Base-by-base conservation (phyloP, 441 rosid species). In the Pelargonium australe region DNA sequence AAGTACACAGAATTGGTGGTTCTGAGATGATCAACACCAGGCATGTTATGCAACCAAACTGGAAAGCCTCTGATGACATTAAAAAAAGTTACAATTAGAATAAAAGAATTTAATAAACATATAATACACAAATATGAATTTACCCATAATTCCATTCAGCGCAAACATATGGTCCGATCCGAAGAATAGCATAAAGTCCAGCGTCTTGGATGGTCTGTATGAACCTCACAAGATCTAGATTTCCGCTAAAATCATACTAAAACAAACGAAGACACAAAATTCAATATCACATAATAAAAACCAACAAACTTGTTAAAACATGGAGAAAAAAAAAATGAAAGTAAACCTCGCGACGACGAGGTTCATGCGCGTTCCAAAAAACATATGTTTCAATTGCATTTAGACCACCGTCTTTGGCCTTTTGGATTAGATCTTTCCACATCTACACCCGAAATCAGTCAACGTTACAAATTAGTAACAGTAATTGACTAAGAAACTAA, bases 111-210 rank as follows among this genome's bases (percentile, higher is more conserved):
- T 5, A 20, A 9, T n/a, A 23, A 47, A 2, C 8, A 2, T 31
- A 31, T 25, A 31, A 4, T 31, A 31, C 3, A 31, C 16, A 25
- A 65, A 34, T 1, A 40, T 25, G 8, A 1, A 65, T 25, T 8
- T 76, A 83, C 89, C 92, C 90, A 41, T 83, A 84, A 65, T 67
- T 84, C 90, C 95, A 89, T 71, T 87, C 89, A 17, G 88, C 87
- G 72, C 85, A 83, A 69, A 83, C 83, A 70, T 81, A 89, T 1
- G 92, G 95, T 61, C 95, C 92, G 25, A 89, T 83, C 0, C 95
- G 81, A 53, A 89, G 88, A 74, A 85, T 69, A 0, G 68, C 85
- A 16, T 80, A 80, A 9, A 85, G 65, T 4, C 87, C 85, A 7
- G 72, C 68, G 5, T 70, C 78, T 63, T 80, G 77, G 17, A 80